Conservation (phyloP, 495 filamentous ascomycete species). For the Penicillium waksmanii region DNA sequence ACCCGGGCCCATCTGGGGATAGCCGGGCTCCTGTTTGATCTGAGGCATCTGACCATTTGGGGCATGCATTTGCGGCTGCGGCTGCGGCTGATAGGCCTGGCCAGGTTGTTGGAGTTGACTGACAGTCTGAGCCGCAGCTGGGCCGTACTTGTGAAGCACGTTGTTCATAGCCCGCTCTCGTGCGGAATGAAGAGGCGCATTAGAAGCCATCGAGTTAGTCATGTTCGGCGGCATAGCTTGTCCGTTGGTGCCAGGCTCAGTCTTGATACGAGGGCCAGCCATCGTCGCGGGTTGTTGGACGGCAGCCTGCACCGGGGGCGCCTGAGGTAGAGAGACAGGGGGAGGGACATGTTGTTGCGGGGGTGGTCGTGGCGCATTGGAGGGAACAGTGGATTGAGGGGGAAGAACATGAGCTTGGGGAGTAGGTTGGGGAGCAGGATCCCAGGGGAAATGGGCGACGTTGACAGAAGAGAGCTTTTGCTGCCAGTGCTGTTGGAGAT, state of each 20-base stretch:
- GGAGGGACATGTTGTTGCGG: slow-evolving; percentile 36
- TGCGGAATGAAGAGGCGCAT: slow-evolving; percentile 53
- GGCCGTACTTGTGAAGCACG: slow-evolving; percentile 71
- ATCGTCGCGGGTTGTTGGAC: slow-evolving; percentile 24
- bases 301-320: slow-evolving; percentile 25
- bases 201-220: slow-evolving; percentile 40
- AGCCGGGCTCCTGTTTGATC: slow-evolving; percentile 53
- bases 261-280: slow-evolving; percentile 65
- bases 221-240: slow-evolving; percentile 45
- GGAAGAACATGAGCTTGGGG: slow-evolving; percentile 48
- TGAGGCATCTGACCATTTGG: slow-evolving; percentile 50
- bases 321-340: slow-evolving; percentile 38
- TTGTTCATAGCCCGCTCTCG: slow-evolving; percentile 68
- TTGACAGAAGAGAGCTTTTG: slow-evolving; percentile 78
- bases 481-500: slow-evolving; percentile 79
- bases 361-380: slow-evolving; percentile 55
- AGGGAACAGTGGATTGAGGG: slow-evolving; percentile 58
- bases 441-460: slow-evolving; percentile 93
- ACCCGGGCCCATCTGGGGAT: slow-evolving; percentile 49
- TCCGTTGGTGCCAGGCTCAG: slow-evolving; percentile 66
- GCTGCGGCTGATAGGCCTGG: slow-evolving; percentile 47
- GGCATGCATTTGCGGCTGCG: slow-evolving; percentile 46
- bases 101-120: slow-evolving; percentile 57
- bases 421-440: slow-evolving; percentile 62
- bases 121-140: slow-evolving; percentile 70